Percentiles rank a stretch among this genome's conserved stretches.
These are phyloP conservation scores for Tetradesmus lagerheimii DNA, from an alignment of 139 green algal genomes.

Conservation along the genomic window DNA sequence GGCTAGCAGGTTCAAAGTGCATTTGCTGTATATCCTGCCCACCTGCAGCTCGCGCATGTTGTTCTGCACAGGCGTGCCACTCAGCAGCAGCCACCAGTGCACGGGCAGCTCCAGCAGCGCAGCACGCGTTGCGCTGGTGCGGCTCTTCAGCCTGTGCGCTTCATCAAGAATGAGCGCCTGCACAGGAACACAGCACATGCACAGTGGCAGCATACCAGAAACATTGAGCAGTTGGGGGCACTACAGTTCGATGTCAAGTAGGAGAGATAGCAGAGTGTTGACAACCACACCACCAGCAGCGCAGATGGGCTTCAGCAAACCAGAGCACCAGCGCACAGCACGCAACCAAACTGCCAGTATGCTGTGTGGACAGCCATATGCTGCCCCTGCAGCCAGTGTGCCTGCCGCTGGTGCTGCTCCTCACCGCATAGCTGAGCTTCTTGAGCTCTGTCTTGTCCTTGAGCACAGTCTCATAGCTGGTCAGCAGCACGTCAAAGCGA, in stretches of 20 bases:
- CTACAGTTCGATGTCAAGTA: too few relatives aligned
- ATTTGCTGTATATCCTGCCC: too few relatives aligned
- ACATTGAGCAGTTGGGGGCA: too few relatives aligned
- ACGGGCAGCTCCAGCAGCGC: slow-evolving; percentile 69
- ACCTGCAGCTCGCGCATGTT: slow-evolving; percentile 85
- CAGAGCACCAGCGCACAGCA: too few relatives aligned
- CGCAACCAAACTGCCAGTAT: too few relatives aligned
- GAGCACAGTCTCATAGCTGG: slow-evolving; percentile 81
- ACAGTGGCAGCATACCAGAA: too few relatives aligned
- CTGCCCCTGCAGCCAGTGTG: background rate
- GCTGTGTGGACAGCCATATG: too few relatives aligned
- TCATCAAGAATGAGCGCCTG: slow-evolving; percentile 61
- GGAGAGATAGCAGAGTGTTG: too few relatives aligned
- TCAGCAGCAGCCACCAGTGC: slow-evolving; percentile 91
- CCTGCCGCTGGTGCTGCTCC: background rate
- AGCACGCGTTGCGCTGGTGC: slow-evolving; percentile 64
- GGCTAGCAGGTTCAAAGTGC: background rate
- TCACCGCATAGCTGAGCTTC: slow-evolving; percentile 48
- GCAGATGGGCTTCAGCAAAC: too few relatives aligned
- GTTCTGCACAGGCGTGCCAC: slow-evolving; percentile 97
- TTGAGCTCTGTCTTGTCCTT: slow-evolving; percentile 60
- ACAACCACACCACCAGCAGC: too few relatives aligned
- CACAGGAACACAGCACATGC: slow-evolving; percentile 2
- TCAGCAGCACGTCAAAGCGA: slow-evolving; percentile 84
- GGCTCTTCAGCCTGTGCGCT: slow-evolving; percentile 87